Conservation (phyloP, 192 early-diverging fungal genomes). For the Kickxella alabastrina region DNA sequence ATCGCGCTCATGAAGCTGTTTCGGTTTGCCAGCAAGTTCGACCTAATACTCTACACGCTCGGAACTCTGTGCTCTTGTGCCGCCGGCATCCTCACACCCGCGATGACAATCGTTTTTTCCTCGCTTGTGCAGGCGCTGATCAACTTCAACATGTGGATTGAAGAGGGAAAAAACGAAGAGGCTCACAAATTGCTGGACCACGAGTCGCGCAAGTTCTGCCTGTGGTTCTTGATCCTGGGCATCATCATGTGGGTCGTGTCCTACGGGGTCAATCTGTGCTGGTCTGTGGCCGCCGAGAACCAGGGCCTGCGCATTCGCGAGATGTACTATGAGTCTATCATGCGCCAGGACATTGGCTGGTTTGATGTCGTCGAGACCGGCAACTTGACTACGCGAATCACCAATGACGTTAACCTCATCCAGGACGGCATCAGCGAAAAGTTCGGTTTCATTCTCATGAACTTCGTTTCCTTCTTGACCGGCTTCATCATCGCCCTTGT, state of each 20-base stretch:
- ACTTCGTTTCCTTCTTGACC: constrained; percentile 64
- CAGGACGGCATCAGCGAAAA: constrained; percentile 89
- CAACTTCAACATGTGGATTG: constrained; percentile 11
- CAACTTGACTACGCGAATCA: constrained; percentile 79
- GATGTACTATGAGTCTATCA: constrained; percentile 72
- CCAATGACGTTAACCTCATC: constrained; percentile 77
- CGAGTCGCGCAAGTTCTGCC: constrained; percentile 36
- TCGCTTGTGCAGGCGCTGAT: constrained; percentile 23
- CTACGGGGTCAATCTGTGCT: constrained; percentile 38
- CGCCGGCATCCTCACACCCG: constrained; percentile 38
- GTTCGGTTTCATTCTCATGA: constrained; percentile 64
- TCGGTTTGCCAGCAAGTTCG: constrained; percentile 61
- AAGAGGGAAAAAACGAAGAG: background rate
- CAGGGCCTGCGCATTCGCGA: constrained; percentile 75
- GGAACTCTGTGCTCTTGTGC: constrained; percentile 44
- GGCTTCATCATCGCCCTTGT: constrained; percentile 78
- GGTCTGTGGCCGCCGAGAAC: constrained; percentile 54
- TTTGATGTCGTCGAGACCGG: constrained; percentile 77
- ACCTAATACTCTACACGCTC: constrained; percentile 54
- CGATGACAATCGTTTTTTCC: constrained; percentile 48
- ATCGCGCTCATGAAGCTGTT: constrained; percentile 59
- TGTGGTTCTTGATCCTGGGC: constrained; percentile 40
- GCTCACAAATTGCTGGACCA: constrained; percentile 22
- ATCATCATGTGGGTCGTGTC: constrained; percentile 38
- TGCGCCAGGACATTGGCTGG: constrained; percentile 87